Evolutionary conservation across 805 yeast genomes (phyloP), one percentile per base, ranked within the genome.

Genomic region (Candida verbasci): DNA sequence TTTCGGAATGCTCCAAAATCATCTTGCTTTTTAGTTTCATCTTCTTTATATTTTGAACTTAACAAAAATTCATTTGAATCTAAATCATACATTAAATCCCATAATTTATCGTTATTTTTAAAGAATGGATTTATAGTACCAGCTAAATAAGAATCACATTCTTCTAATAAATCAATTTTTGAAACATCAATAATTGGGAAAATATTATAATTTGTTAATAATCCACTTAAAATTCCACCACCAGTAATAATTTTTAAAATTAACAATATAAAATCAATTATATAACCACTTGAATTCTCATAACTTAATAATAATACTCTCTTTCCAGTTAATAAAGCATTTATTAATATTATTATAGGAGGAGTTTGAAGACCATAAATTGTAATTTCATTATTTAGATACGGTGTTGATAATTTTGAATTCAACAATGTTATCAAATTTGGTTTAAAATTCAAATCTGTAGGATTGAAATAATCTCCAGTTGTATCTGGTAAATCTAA

Each of bases 101-200:
- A 82, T 15, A 73, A 49, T 30, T 65, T 65, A 22, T 62, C 65
- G 39, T 71, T 71, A 22, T 72, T 67, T 47, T 76, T 77, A 50
- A 82, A 74, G 27, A 80, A 71, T 11, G 82, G 74, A 50, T 82
- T 82, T 27, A 82, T 76, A 3, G 87, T 80, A 3, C 91, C 91
- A 2, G 83, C 71, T 32, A 82, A 58, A 46, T 63, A 76, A 20
- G 59, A 60, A 21, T 47, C 61, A 42, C 60, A 67, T 35, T 50
- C 58, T 41, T 65, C 64, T 34, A 78, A 53, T 1, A 70, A 44
- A 40, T 76, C 79, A 29, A 79, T 58, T 41, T 77, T 71, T 2
- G 81, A 74, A 1, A 80, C 72, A 44, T 82, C 88, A 28, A 79
- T 60, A 21, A 78, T 69, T 2, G 88, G 88, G 45, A 75, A 72